A percentile compares a stretch with the other conserved stretches of the same genome.
phyloP scores from a whole-genome alignment of 164 flowering plant genomes.

The Hamamelis virginiana region DNA sequence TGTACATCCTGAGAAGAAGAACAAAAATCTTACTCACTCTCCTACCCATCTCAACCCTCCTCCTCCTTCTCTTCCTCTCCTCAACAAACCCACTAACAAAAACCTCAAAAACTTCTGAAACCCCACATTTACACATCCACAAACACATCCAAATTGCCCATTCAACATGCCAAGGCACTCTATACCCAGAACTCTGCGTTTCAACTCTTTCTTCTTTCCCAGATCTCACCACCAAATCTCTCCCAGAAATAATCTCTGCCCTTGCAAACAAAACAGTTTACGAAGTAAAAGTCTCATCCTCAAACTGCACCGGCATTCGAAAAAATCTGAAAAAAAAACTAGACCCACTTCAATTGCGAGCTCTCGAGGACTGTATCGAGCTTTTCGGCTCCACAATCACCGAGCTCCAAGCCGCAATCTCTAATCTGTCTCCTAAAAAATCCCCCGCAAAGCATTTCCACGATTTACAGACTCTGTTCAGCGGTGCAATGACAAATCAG shows the following conservation, averaged over 20 bases:
- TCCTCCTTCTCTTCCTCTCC: slow-evolving; percentile 18
- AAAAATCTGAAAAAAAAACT: slow-evolving; percentile 22
- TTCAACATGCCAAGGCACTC: slow-evolving; percentile 60
- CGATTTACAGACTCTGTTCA: slow-evolving; percentile 58
- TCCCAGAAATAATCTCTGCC: slow-evolving; percentile 52
- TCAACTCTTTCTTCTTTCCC: slow-evolving; percentile 63
- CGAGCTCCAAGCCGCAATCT: slow-evolving; percentile 39
- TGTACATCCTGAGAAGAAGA: slow-evolving; percentile 13
- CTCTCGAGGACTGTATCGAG: slow-evolving; percentile 74
- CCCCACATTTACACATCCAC: slow-evolving; percentile 25
- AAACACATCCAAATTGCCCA: slow-evolving; percentile 48
- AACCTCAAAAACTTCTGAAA: slow-evolving; percentile 2
- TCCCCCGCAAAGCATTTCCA: slow-evolving; percentile 28
- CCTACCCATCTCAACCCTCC: slow-evolving; percentile 10
- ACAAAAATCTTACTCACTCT: slow-evolving; percentile 2
- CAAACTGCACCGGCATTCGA: slow-evolving; percentile 46
- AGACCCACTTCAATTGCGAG: slow-evolving; percentile 33
- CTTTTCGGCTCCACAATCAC: slow-evolving; percentile 52
- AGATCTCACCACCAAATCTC: slow-evolving; percentile 41
- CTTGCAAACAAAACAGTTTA: slow-evolving; percentile 39
- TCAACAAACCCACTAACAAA: slow-evolving; percentile 3
- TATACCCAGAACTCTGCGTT: slow-evolving; percentile 70
- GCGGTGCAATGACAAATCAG: slow-evolving; percentile 87
- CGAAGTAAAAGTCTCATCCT: slow-evolving; percentile 39
- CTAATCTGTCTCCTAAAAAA: slow-evolving; percentile 35